Base-by-base conservation (phyloP, 2,329 filamentous ascomycete genomes). In the Phyllosticta paracitricarpa region DNA sequence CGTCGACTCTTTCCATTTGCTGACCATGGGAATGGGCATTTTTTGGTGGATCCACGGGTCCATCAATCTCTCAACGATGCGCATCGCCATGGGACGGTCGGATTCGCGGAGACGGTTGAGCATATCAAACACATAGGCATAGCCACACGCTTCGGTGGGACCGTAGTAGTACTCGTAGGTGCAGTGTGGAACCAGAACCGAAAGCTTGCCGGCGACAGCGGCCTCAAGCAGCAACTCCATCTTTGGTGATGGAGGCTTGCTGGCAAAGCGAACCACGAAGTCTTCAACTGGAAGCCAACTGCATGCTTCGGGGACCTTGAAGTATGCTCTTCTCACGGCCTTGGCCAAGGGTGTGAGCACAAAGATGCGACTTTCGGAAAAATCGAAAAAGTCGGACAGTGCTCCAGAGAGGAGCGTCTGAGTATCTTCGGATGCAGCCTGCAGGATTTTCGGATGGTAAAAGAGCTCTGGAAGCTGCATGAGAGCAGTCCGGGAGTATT, bases 1-100 rank as follows among this genome's bases (percentile, higher is more conserved):
- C n/a, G 78, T 63, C 0, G 75, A 73, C n/a, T 74, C 72, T 64
- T 81, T 81, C 77, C 77, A 81, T 55, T 75, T 74, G 62, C 71
- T 76, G 51, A 79, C 75, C 40, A 76, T 74, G 3, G 75, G 75
- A 9, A 76, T 68, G 2, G 77, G 75, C 10, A 69, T 64, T 63
- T 73, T 76, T 63, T 81, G 79, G 12, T 66, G 65, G 22, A 67
- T 66, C 78, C 78, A 81, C 9, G 73, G 76, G 28, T 76, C 64
- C 3, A 79, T 61, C 1, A 79, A 61, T n/a, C 69, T 59, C 24
- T 73, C 64, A 8, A 78, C 64, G 1, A 78, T 66, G 2, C 64
- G 58, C 58, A 64, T 66, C 10, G 68, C 67, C 24, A 71, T 59
- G 2, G 56, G 48, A 1, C 64, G n/a, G 59, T 74, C 66, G 2